phyloP scores from a whole-genome alignment of 1,284 basidiomycete genomes.

The Trichosporon faecale region DNA sequence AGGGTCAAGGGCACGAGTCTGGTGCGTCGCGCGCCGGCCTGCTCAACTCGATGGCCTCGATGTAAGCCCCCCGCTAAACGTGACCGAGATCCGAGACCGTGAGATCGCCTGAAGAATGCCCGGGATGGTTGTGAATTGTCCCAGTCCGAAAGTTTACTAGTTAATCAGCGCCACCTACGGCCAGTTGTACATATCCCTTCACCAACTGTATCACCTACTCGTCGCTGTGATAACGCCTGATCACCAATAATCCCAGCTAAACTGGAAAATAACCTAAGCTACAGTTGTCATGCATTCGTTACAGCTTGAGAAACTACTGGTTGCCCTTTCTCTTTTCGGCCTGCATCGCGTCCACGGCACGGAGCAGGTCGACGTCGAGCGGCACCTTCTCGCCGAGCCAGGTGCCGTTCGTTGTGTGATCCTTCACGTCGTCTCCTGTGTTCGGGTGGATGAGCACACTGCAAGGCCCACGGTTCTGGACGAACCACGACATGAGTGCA shows the following conservation, averaged over 20 bases:
- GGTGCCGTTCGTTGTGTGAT: constrained; percentile 63
- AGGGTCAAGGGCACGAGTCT: constrained; percentile 12
- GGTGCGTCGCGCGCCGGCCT: background rate
- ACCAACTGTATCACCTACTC: background rate
- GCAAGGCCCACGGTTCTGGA: constrained; percentile 63
- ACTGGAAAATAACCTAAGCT: constrained; percentile 4
- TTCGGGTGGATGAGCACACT: constrained; percentile 73
- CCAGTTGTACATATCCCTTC: background rate
- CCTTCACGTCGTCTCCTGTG: constrained; percentile 59
- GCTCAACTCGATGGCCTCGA: constrained; percentile 1
- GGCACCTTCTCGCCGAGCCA: constrained; percentile 69
- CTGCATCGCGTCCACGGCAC: constrained; percentile 28
- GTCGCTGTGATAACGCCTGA: background rate
- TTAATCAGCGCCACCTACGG: background rate
- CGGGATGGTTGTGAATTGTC: background rate
- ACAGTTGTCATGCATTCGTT: background rate
- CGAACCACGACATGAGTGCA: constrained; percentile 63
- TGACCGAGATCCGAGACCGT: background rate
- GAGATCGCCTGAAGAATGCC: background rate
- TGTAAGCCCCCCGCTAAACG: background rate
- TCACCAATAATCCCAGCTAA: background rate
- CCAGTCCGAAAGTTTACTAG: background rate
- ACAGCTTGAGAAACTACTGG: background rate
- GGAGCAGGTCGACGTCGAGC: constrained; percentile 54
- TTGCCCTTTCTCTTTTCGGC: constrained; percentile 5